A percentile compares a stretch with the other conserved stretches of the same genome.
phyloP scores from a whole-genome alignment of 2,329 filamentous ascomycete genomes.

The Trichoderma gracile region DNA sequence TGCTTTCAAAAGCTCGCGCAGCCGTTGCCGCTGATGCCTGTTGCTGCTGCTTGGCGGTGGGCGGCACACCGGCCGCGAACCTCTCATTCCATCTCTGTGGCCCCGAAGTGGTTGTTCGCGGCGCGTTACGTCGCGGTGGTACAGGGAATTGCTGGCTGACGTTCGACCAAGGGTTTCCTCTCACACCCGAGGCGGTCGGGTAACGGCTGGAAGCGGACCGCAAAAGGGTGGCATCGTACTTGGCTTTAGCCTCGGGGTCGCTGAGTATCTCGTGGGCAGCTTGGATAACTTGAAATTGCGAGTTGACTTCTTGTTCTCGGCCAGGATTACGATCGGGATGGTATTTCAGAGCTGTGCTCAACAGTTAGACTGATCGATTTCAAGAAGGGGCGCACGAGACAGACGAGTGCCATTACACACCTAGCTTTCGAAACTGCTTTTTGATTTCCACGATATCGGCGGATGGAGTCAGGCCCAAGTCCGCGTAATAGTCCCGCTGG shows the following conservation, averaged over 20 bases:
- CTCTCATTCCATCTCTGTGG: slow-evolving; percentile 49
- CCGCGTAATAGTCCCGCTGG: slow-evolving; percentile 79
- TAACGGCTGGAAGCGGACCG: slow-evolving; percentile 39
- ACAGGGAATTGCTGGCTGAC: slow-evolving; percentile 51
- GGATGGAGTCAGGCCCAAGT: slow-evolving; percentile 69
- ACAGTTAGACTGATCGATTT: neutral
- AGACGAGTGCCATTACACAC: slow-evolving; percentile 45
- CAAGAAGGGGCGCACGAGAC: slow-evolving; percentile 32
- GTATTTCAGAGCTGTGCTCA: slow-evolving; percentile 68
- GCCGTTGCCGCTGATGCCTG: slow-evolving; percentile 42
- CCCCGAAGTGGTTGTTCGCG: slow-evolving; percentile 40
- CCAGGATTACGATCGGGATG: slow-evolving; percentile 90
- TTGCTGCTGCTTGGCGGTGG: slow-evolving; percentile 46
- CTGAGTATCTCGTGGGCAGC: slow-evolving; percentile 75
- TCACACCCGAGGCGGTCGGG: slow-evolving; percentile 55
- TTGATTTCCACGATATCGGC: slow-evolving; percentile 76
- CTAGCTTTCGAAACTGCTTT: slow-evolving; percentile 82
- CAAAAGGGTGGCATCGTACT: slow-evolving; percentile 53
- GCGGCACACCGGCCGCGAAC: slow-evolving; percentile 45
- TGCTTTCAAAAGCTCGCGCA: slow-evolving; percentile 47
- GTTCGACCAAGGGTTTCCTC: slow-evolving; percentile 59
- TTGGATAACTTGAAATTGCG: slow-evolving; percentile 84
- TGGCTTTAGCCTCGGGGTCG: slow-evolving; percentile 51
- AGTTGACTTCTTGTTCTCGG: slow-evolving; percentile 73
- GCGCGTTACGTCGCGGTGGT: slow-evolving; percentile 47